Conservation (phyloP, 2,329 filamentous ascomycete genomes). For the Phoma sp. region DNA sequence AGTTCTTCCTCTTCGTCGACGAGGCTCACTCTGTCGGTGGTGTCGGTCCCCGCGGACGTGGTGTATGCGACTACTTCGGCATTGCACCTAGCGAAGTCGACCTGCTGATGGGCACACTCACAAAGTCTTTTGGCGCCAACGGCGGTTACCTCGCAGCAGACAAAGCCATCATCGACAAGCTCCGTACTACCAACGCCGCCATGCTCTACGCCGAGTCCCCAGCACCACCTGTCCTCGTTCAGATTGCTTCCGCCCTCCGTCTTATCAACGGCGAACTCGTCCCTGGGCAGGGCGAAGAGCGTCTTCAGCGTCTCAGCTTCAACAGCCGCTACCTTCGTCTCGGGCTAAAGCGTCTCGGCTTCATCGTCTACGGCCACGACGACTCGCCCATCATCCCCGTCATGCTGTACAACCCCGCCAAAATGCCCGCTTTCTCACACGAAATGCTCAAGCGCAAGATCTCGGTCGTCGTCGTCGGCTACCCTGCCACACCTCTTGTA, state of each 20-base stretch:
- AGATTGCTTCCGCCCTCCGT: slow-evolving; percentile 84
- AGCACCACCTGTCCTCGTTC: slow-evolving; percentile 83
- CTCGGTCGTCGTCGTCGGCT: slow-evolving; percentile 94
- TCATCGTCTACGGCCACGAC: slow-evolving; percentile 96
- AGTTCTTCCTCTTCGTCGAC: slow-evolving; percentile 94
- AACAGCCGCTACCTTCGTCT: slow-evolving; percentile 98
- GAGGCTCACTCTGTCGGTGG: slow-evolving; percentile 97
- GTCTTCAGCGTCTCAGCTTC: slow-evolving; percentile 93
- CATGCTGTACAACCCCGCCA: slow-evolving; percentile 96
- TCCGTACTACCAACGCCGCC: slow-evolving; percentile 83
- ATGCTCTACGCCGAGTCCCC: slow-evolving; percentile 88
- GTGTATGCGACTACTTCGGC: slow-evolving; percentile 96
- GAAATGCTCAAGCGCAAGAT: slow-evolving; percentile 99
- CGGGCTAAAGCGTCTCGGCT: slow-evolving; percentile 93
- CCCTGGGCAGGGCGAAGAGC: slow-evolving; percentile 93
- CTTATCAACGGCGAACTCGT: slow-evolving; percentile 88
- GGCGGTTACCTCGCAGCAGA: slow-evolving; percentile 93
- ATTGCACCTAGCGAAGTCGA: slow-evolving; percentile 88
- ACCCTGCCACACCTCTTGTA: slow-evolving; percentile 93
- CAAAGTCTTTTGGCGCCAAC: slow-evolving; percentile 98
- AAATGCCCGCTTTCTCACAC: slow-evolving; percentile 97
- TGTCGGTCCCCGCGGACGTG: slow-evolving; percentile 83
- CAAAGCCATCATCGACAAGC: slow-evolving; percentile 89
- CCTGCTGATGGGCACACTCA: slow-evolving; percentile 96
- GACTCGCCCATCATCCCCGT: slow-evolving; percentile 97